Evolutionary conservation across 176 grass and related monocot genomes (phyloP), one percentile per base, ranked within the genome.

Genomic region (Thinopyrum elongatum): DNA sequence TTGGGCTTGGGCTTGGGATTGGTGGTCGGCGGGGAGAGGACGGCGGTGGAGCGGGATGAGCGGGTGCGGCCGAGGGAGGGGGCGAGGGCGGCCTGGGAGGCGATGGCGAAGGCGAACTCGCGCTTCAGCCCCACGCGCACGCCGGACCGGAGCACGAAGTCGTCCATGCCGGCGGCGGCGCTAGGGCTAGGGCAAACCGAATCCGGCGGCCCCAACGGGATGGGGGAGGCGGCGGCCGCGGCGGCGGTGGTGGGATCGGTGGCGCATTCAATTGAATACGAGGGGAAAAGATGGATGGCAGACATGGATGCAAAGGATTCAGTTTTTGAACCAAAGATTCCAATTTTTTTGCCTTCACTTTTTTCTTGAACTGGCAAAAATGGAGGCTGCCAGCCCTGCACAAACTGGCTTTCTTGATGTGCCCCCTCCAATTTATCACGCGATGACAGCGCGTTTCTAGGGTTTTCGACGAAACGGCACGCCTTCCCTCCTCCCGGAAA

Each of bases 41-140:
- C 22, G 33, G 26, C 62, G 44, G 13, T 2, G 41, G 59, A 34
- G 41, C 47, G 76, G 30, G 82, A 80, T 26, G 92, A 95, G 75
- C 97, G 92, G 47, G 97, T 99, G 79, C 97, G 93, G 59, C 97
- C 97, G 13, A 91, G 90, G 57, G 79, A 79, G 36, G 88, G 6
- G 67, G 69, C 76, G 23, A 94, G 87, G 13, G 86, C 59, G 71
- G 94, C 88, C 83, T 96, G 94, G 34, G 92, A 89, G 72, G 84
- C 87, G 70, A 98, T 86, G 84, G 96, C 94, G 85, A 99, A 99
- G 85, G 90, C 65, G 88, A 96, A 99, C 87, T 99, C 97, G 13
- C 94, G 86, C 88, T 99, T 99, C 33, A 99, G 88, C 47, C 94
- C 94, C 2, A 88, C 62, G 23, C 97, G 97, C n/a, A 98, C 94